phyloP scores from a whole-genome alignment of 2,329 filamentous ascomycete genomes.

The Zopfia rhizophila region DNA sequence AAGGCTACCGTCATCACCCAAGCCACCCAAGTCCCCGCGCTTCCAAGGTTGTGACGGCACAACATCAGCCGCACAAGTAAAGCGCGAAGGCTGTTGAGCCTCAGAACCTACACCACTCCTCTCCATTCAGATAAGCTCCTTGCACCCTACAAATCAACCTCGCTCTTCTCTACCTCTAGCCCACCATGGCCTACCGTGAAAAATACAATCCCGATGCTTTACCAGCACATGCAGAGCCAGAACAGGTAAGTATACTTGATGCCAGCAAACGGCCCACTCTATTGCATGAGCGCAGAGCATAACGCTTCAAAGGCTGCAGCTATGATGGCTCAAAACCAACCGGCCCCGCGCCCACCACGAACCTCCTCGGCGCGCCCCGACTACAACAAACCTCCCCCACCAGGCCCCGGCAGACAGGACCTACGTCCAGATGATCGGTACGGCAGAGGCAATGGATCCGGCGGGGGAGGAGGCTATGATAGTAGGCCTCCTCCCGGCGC shows the following conservation, averaged over 20 bases:
- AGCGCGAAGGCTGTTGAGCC: no score
- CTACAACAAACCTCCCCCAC: conserved; percentile 56
- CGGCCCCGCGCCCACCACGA: conserved; percentile 42
- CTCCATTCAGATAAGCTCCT: no score
- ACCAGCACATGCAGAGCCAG: conserved; percentile 86
- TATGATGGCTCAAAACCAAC: conserved; percentile 44
- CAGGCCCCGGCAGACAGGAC: conserved; percentile 45
- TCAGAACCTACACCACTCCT: no score
- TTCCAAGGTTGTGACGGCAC: no score
- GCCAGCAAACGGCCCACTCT: conserved; percentile 5
- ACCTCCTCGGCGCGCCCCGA: conserved; percentile 50
- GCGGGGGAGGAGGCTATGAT: conserved; percentile 37
- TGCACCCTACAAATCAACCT: conserved; percentile 4
- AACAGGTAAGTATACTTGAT: conserved; percentile 63
- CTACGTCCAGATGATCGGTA: conserved; percentile 52
- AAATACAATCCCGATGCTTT: conserved; percentile 94
- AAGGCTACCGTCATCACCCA: no score
- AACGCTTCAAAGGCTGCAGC: conserved; percentile 54
- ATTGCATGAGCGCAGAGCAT: neutral
- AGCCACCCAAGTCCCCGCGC: no score
- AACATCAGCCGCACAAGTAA: no score
- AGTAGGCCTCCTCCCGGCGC: conserved; percentile 50
- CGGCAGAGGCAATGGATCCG: conserved; percentile 39
- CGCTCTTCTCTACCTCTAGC: conserved; percentile 13
- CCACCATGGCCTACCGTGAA: conserved; percentile 89